Evolutionary conservation across 441 rosid species (phyloP).

Genomic region (Pelargonium cotyledonis): DNA sequence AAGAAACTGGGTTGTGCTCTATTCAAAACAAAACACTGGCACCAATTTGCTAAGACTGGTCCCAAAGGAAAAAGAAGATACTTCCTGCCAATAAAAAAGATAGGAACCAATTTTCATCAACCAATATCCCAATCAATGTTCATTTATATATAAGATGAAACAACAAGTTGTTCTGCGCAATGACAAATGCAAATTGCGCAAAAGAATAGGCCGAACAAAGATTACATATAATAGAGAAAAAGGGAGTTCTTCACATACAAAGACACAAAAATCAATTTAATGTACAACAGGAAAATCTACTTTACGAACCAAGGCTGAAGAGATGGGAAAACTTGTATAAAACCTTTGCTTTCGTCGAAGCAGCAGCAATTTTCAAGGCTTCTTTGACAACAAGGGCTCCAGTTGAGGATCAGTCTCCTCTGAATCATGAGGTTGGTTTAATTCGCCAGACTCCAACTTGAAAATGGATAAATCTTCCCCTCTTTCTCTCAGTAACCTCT

Average conservation of each 20-base stretch:
- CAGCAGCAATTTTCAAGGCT: constrained; percentile 24
- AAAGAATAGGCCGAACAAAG: not conserved
- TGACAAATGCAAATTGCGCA: not conserved
- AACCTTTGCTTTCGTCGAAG: constrained; percentile 1
- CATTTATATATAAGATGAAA: not conserved
- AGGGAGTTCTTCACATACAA: no score
- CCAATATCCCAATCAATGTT: not conserved
- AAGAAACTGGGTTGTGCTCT: no score
- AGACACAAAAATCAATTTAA: no score
- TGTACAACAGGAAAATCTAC: no score
- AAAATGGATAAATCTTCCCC: constrained; percentile 35
- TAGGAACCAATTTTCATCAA: no score
- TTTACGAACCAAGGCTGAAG: no score
- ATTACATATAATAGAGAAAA: not conserved
- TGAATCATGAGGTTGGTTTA: constrained; percentile 11
- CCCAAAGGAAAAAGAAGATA: no score
- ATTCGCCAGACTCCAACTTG: constrained; percentile 50
- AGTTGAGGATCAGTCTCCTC: constrained; percentile 29
- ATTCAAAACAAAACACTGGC: no score
- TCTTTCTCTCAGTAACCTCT: constrained; percentile 35
- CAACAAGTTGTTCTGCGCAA: not conserved
- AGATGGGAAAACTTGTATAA: no score
- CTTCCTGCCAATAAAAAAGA: no score
- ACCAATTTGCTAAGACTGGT: no score
- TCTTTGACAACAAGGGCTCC: constrained; percentile 49